Evolutionary conservation across 768 basidiomycete genomes (phyloP).

Genomic region (Amanita polypyramis): DNA sequence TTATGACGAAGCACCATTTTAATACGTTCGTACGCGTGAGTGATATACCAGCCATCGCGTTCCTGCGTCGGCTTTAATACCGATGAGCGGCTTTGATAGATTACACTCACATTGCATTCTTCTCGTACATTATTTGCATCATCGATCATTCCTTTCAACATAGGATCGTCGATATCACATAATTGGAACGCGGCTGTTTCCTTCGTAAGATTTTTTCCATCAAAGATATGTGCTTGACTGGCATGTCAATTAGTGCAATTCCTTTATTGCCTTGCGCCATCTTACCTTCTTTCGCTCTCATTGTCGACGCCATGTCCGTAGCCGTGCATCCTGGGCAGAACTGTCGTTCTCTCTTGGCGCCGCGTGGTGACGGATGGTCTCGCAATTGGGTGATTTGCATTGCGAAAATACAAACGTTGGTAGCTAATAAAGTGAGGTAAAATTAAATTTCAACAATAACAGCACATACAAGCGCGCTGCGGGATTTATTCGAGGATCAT

Average conservation of each 20-base stretch:
- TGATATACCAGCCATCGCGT: slow-evolving; percentile 84
- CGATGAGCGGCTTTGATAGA: neutral
- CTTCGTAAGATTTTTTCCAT: slow-evolving; percentile 68
- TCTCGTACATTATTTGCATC: slow-evolving; percentile 60
- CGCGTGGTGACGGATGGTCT: slow-evolving; percentile 69
- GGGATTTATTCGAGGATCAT: slow-evolving; percentile 76
- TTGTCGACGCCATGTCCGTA: slow-evolving; percentile 27
- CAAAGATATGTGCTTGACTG: slow-evolving; percentile 78
- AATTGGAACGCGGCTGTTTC: slow-evolving; percentile 93
- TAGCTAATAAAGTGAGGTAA: slow-evolving; percentile 44
- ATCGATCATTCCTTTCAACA: slow-evolving; percentile 74
- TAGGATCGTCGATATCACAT: slow-evolving; percentile 82
- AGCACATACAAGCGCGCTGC: slow-evolving; percentile 63
- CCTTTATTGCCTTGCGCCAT: neutral
- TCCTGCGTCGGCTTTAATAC: slow-evolving; percentile 31
- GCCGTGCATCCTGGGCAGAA: slow-evolving; percentile 28
- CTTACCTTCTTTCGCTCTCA: slow-evolving; percentile 36
- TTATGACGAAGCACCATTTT: slow-evolving; percentile 80
- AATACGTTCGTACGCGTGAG: slow-evolving; percentile 70
- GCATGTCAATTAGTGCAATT: neutral
- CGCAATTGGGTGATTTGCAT: slow-evolving; percentile 71
- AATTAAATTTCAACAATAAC: neutral
- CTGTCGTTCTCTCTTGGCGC: slow-evolving; percentile 44
- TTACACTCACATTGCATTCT: slow-evolving; percentile 55
- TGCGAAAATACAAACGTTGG: slow-evolving; percentile 86